phyloP scores from a whole-genome alignment of 257 asterid genomes.

The Solanum bulbocastanum region DNA sequence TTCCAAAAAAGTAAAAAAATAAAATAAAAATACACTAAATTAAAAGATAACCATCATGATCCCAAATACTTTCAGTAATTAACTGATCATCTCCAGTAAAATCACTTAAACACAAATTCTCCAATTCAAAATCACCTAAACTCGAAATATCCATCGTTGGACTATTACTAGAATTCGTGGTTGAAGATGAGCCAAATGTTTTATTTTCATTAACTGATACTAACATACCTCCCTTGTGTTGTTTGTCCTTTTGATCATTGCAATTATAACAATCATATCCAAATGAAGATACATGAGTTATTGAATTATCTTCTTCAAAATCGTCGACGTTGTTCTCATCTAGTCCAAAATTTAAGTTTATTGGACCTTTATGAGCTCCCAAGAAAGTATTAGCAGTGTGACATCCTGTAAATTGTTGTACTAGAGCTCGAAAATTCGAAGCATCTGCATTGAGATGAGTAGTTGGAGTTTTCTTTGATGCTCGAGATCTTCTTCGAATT shows the following conservation, averaged over 20 bases:
- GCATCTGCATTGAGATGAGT: constrained; percentile 11
- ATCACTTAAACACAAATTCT: neutral
- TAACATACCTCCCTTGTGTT: neutral
- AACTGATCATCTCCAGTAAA: neutral
- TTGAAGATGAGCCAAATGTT: neutral
- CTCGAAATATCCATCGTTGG: neutral
- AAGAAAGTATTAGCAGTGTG: constrained; percentile 10
- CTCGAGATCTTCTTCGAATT: constrained; percentile 11
- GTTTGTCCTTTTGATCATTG: neutral
- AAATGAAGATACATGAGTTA: neutral
- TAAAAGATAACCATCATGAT: neutral
- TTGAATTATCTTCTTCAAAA: neutral
- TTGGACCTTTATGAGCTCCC: constrained; percentile 35
- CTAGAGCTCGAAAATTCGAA: constrained; percentile 19
- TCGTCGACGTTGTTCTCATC: neutral
- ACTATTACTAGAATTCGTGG: neutral
- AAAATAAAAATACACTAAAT: neutral
- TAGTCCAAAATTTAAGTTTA: constrained; percentile 41
- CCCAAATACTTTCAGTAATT: neutral
- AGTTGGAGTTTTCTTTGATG: constrained; percentile 17
- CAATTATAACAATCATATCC: neutral
- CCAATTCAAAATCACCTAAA: constrained; percentile 1
- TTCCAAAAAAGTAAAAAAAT: neutral
- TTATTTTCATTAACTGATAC: neutral
- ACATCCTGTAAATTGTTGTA: constrained; percentile 57